Evolutionary conservation across 441 rosid genomes (phyloP).

Genomic region (Corymbia citriodora): DNA sequence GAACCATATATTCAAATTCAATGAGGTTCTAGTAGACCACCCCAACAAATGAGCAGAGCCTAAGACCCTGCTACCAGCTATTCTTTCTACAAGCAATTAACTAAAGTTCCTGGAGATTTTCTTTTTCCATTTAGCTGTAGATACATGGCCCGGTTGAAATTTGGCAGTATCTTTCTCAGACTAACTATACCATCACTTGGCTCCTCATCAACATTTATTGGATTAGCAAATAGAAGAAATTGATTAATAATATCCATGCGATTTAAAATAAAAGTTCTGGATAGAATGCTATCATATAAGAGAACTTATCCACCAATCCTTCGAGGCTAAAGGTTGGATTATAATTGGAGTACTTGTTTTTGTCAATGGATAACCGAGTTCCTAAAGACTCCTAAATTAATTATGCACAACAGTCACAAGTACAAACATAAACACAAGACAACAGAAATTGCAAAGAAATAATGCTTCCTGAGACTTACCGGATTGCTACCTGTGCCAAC

Average conservation of each 20-base stretch:
- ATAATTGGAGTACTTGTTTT: background rate
- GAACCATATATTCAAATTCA: background rate
- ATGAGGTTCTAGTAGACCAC: background rate
- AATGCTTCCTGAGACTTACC: slow-evolving; percentile 29
- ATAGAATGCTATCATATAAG: background rate
- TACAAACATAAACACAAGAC: background rate
- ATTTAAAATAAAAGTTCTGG: background rate
- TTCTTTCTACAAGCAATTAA: background rate
- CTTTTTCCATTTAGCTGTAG: background rate
- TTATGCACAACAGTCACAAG: background rate
- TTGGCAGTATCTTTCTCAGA: background rate
- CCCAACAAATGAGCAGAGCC: background rate
- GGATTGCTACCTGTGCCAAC: slow-evolving; percentile 98
- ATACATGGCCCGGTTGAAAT: background rate
- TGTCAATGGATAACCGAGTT: background rate
- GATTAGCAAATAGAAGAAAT: background rate
- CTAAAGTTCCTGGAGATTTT: background rate
- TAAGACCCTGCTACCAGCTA: background rate
- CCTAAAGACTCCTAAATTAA: background rate
- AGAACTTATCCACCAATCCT: background rate
- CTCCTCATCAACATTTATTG: background rate
- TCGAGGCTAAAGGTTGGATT: background rate
- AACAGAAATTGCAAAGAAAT: background rate
- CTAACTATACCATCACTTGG: background rate
- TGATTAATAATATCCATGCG: background rate